Conservation (phyloP, 768 basidiomycete species). For the Mycena floridula region DNA sequence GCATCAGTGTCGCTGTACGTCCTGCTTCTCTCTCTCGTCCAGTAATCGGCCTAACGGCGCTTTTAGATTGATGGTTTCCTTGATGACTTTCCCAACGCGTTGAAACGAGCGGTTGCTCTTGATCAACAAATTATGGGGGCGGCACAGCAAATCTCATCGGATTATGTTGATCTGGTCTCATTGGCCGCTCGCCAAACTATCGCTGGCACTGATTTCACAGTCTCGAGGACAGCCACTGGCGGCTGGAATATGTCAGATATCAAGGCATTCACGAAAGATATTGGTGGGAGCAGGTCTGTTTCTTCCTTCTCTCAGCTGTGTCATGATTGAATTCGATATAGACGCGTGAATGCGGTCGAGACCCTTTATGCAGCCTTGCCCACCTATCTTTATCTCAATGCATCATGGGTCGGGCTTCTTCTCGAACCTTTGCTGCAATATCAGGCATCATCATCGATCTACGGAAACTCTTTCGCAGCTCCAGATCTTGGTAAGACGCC, state of each 20-base stretch:
- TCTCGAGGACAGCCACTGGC: not conserved
- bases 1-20: constrained; percentile 2
- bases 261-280: constrained; percentile 10
- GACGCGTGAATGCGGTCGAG: constrained; percentile 11
- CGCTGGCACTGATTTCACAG: constrained; percentile 10
- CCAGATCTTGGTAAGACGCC: no score
- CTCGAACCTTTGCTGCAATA: constrained; percentile 14
- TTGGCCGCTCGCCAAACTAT: constrained; percentile 8
- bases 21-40: not conserved
- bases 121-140: constrained; percentile 8
- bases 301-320: not conserved
- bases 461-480: no score
- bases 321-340: not conserved
- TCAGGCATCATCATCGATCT: no score
- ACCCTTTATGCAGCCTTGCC: constrained; percentile 10
- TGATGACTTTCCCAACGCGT: constrained; percentile 3
- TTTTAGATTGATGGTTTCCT: constrained; percentile 5
- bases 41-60: not conserved
- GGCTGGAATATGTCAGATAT: constrained; percentile 8
- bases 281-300: constrained; percentile 7
- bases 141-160: constrained; percentile 6
- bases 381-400: constrained; percentile 4
- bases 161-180: constrained; percentile 11
- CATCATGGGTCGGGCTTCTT: constrained; percentile 4
- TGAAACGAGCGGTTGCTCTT: constrained; percentile 5